Conservation (phyloP, 306 rosid genomes). For the Trifolium subterraneum region DNA sequence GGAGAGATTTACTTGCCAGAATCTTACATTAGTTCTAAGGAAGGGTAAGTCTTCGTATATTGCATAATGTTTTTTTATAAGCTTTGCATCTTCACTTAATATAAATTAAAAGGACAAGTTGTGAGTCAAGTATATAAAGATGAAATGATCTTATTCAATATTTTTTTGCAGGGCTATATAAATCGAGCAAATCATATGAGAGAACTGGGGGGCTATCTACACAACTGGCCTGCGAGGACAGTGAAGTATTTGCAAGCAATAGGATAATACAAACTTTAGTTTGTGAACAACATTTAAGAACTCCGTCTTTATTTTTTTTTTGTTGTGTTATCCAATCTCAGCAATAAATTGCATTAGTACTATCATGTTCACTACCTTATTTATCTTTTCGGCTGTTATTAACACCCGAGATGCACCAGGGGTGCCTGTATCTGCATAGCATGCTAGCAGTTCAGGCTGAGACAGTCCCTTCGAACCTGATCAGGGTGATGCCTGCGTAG, state of each 20-base stretch:
- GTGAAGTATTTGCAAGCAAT: conserved; percentile 47
- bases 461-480: conserved; percentile 99
- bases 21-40: conserved; percentile 59
- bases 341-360: conserved; percentile 51
- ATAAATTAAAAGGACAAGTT: conserved; percentile 5
- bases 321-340: conserved; percentile 47
- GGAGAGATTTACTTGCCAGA: conserved; percentile 98
- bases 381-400: conserved; percentile 48
- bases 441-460: conserved; percentile 86
- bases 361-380: conserved; percentile 6
- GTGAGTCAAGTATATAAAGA: conserved; percentile 23
- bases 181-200: conserved; percentile 45
- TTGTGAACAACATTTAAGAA: conserved; percentile 48
- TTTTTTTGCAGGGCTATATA: conserved; percentile 52
- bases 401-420: conserved; percentile 90
- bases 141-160: conserved; percentile 31
- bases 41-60: conserved; percentile 61
- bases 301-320: conserved; percentile 34
- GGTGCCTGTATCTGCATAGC: conserved; percentile 88
- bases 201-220: conserved; percentile 51
- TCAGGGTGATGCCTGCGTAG: conserved; percentile 99
- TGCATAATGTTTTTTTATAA: neutral
- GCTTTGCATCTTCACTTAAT: conserved; percentile 11
- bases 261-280: conserved; percentile 57
- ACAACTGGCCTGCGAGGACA: conserved; percentile 41